Evolutionary conservation across 2,329 filamentous ascomycete genomes (phyloP).

Genomic region (Zymoseptoria crescenta): DNA sequence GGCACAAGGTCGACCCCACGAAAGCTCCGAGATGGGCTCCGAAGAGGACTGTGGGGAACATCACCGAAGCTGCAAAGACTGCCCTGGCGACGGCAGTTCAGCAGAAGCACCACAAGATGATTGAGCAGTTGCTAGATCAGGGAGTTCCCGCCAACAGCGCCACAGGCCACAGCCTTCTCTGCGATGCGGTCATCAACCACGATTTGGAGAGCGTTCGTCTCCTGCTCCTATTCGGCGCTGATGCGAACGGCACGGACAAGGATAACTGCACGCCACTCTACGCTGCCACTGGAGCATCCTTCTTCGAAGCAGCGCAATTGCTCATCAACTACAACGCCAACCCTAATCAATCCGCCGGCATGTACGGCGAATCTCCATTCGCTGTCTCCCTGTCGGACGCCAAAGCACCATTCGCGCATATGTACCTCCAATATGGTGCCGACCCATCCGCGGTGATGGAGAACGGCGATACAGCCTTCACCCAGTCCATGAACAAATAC

Average conservation of each 20-base stretch:
- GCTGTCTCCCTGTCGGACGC: conserved; percentile 43
- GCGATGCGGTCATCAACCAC: conserved; percentile 19
- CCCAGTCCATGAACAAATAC: conserved; percentile 53
- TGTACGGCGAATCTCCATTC: conserved; percentile 50
- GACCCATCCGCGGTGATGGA: conserved; percentile 46
- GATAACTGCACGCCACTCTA: conserved; percentile 58
- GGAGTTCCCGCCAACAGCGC: conserved; percentile 15
- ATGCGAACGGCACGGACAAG: conserved; percentile 51
- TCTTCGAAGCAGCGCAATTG: conserved; percentile 49
- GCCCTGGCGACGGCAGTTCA: conserved; percentile 33
- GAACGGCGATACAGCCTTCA: conserved; percentile 54
- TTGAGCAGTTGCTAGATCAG: conserved; percentile 25
- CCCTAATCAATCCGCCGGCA: conserved; percentile 45
- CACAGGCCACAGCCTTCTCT: conserved; percentile 16
- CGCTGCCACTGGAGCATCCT: conserved; percentile 37
- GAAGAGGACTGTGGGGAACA: conserved; percentile 16
- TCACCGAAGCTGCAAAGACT: conserved; percentile 28
- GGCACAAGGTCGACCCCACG: conserved; percentile 36
- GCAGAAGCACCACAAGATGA: conserved; percentile 21
- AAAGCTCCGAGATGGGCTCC: conserved; percentile 18
- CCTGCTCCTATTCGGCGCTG: conserved; percentile 52
- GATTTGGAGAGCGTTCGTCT: conserved; percentile 39
- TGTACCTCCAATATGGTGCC: conserved; percentile 55
- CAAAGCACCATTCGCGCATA: conserved; percentile 50
- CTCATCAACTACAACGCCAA: conserved; percentile 59